Conservation (phyloP, 345 rosid genomes). For the Heritiera littoralis region DNA sequence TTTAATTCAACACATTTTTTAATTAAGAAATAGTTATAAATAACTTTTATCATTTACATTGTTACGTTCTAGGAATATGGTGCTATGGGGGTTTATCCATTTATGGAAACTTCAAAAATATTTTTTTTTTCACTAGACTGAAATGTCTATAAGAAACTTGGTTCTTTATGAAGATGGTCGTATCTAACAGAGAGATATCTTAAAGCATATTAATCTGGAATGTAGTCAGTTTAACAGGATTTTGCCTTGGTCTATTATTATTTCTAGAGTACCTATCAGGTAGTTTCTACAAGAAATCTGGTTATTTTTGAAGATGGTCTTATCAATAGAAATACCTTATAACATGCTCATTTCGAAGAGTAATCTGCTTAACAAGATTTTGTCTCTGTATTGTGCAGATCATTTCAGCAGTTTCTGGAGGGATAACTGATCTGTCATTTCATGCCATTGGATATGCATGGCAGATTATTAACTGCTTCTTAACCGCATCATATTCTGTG, state of each 20-base stretch:
- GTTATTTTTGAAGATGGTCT: not conserved
- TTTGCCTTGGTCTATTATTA: not conserved
- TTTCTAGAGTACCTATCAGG: not conserved
- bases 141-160: not conserved
- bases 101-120: constrained; percentile 1
- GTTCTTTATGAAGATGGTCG: not conserved
- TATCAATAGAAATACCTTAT: not conserved
- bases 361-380: constrained; percentile 11
- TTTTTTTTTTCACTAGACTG: not conserved
- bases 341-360: not conserved
- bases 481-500: constrained; percentile 95
- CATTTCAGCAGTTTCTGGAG: constrained; percentile 93
- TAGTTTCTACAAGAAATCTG: constrained; percentile 3
- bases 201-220: not conserved
- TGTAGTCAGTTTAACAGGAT: constrained; percentile 1
- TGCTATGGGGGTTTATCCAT: not conserved
- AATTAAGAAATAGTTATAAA: not conserved
- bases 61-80: not conserved
- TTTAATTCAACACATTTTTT: not conserved
- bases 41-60: not conserved
- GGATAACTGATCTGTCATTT: constrained; percentile 90
- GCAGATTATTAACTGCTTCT: constrained; percentile 88
- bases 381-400: constrained; percentile 49
- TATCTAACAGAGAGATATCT: not conserved
- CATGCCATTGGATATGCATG: constrained; percentile 89